Evolutionary conservation across 371 early-diverging fungal genomes (phyloP).

Genomic region (Rhizopus delemar): DNA sequence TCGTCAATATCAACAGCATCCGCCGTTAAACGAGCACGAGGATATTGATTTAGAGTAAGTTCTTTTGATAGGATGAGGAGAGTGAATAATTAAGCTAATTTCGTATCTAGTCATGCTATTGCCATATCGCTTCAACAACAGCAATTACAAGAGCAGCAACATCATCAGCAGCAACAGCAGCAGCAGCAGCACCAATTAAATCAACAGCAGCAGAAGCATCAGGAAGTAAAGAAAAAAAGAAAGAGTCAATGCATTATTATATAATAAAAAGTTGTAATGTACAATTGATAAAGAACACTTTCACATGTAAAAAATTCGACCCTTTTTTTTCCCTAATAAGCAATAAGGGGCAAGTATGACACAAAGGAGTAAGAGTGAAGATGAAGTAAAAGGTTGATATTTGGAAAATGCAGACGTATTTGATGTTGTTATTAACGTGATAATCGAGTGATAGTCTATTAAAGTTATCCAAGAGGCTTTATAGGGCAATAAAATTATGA

Average conservation of each 20-base stretch:
- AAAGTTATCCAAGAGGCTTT: too few species aligned
- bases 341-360: too few species aligned
- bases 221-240: neutral
- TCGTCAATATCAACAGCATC: conserved; percentile 24
- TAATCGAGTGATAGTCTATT: too few species aligned
- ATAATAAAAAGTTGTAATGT: neutral
- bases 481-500: too few species aligned
- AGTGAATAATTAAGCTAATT: neutral
- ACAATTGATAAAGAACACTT: neutral
- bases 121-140: conserved; percentile 17
- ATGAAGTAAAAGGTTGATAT: too few species aligned
- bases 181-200: too few species aligned
- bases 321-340: too few species aligned
- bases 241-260: conserved; percentile 11
- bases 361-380: too few species aligned
- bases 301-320: too few species aligned
- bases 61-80: neutral
- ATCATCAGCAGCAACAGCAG: neutral
- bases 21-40: conserved; percentile 34
- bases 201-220: neutral
- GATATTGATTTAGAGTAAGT: conserved; percentile 33
- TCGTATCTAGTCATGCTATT: conserved; percentile 16
- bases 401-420: too few species aligned
- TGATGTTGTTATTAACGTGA: too few species aligned
- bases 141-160: neutral